Evolutionary conservation across 1,139 yeast species (phyloP).

Genomic region (Pichia sp.): DNA sequence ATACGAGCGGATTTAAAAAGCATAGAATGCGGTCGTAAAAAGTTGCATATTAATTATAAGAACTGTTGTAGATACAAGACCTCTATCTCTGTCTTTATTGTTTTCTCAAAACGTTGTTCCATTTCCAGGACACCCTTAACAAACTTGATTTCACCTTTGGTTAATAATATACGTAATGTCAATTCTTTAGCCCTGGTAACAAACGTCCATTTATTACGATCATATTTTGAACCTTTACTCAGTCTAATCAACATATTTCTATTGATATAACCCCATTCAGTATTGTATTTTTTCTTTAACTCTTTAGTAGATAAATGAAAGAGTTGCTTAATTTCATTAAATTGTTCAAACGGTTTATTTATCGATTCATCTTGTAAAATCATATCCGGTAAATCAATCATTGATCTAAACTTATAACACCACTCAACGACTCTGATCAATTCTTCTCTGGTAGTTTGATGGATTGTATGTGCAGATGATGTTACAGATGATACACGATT

Average conservation of each 20-base stretch:
- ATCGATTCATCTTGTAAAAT: constrained; percentile 18
- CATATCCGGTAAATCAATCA: constrained; percentile 24
- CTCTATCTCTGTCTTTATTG: constrained; percentile 24
- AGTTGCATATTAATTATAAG: background rate
- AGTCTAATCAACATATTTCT: constrained; percentile 17
- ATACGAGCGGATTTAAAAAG: background rate
- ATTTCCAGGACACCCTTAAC: constrained; percentile 23
- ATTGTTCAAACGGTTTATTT: constrained; percentile 19
- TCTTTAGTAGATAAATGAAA: constrained; percentile 14
- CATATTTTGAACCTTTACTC: constrained; percentile 10
- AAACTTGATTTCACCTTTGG: constrained; percentile 22
- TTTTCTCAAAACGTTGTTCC: constrained; percentile 25
- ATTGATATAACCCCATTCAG: constrained; percentile 20
- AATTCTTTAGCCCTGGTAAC: constrained; percentile 18
- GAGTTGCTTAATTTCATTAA: constrained; percentile 16
- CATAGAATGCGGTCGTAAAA: background rate
- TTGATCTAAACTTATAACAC: constrained; percentile 25
- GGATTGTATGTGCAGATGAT: constrained; percentile 8
- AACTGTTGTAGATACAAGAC: constrained; percentile 13
- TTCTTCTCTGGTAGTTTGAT: constrained; percentile 21
- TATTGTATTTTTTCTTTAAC: constrained; percentile 17
- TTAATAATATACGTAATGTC: constrained; percentile 22
- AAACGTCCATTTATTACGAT: constrained; percentile 10
- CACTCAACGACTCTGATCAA: constrained; percentile 26
- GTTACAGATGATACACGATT: background rate